phyloP scores from a whole-genome alignment of 768 basidiomycete genomes.

The Paxillus ammoniavirescens region DNA sequence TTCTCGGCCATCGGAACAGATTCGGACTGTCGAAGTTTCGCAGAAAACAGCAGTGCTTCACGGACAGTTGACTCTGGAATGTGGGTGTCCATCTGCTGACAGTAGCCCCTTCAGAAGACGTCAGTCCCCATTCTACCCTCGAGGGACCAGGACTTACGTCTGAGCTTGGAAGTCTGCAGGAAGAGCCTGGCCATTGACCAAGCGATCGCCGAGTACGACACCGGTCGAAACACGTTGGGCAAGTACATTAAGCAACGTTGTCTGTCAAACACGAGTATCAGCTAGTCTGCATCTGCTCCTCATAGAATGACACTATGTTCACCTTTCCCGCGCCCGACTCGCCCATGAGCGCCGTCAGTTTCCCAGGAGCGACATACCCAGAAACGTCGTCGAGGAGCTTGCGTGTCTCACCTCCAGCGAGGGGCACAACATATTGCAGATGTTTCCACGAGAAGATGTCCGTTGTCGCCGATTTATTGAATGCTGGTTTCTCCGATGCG shows the following conservation, averaged over 20 bases:
- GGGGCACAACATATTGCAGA: conserved; percentile 62
- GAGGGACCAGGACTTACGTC: conserved; percentile 35
- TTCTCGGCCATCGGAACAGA: conserved; percentile 67
- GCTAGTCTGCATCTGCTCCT: no score
- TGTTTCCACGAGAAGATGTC: conserved; percentile 80
- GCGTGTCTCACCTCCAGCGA: conserved; percentile 34
- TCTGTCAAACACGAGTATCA: conserved; percentile 31
- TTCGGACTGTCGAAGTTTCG: conserved; percentile 71
- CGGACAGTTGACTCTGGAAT: conserved; percentile 72
- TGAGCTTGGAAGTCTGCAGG: conserved; percentile 63
- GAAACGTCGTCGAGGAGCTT: conserved; percentile 44
- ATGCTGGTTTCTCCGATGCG: conserved; percentile 26
- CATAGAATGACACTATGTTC: neutral
- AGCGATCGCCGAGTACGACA: conserved; percentile 47
- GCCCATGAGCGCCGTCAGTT: conserved; percentile 52
- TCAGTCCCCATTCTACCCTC: neutral
- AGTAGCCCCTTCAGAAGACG: conserved; percentile 56
- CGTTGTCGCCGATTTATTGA: conserved; percentile 28
- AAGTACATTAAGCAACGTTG: conserved; percentile 57
- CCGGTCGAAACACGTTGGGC: conserved; percentile 50
- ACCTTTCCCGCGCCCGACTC: conserved; percentile 35
- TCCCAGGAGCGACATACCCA: conserved; percentile 51
- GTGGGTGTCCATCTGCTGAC: conserved; percentile 85
- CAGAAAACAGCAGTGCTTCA: conserved; percentile 79
- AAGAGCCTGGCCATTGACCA: conserved; percentile 53